These are phyloP conservation scores for Cyclotella cryptica DNA, from an alignment of 108 stramenopile species.

Conservation along the genomic window DNA sequence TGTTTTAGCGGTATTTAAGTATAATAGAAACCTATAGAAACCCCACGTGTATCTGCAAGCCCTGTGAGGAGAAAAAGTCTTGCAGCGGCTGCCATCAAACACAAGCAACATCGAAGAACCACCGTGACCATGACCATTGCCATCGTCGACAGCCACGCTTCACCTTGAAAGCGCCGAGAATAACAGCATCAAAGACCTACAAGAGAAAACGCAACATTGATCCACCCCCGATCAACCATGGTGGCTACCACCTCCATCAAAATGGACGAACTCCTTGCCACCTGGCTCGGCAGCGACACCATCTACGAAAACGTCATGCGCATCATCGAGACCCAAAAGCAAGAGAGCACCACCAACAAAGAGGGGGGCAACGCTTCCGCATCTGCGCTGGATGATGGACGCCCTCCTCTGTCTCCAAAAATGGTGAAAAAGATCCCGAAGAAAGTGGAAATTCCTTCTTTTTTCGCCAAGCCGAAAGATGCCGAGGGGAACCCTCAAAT, in stretches of 20 bases:
- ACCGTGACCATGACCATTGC: too few species aligned
- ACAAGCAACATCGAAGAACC: too few species aligned
- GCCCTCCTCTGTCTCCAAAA: slow-evolving; percentile 55
- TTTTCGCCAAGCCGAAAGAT: slow-evolving; percentile 4
- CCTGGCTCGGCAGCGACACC: slow-evolving; percentile 77
- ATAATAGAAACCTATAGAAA: too few species aligned
- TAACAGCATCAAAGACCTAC: too few species aligned
- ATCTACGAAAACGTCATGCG: slow-evolving; percentile 77
- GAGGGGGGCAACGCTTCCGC: slow-evolving; percentile 19
- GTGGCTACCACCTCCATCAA: slow-evolving; percentile 70
- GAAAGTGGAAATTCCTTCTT: slow-evolving; percentile 38
- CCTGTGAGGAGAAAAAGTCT: too few species aligned
- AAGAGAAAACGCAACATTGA: too few species aligned
- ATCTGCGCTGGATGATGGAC: slow-evolving; percentile 39
- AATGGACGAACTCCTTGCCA: slow-evolving; percentile 86
- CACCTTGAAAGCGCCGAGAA: too few species aligned
- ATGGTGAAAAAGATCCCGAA: slow-evolving; percentile 33
- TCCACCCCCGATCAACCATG: slow-evolving; percentile 52
- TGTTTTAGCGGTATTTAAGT: too few species aligned
- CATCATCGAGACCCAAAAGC: slow-evolving; percentile 70
- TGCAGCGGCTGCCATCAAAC: too few species aligned
- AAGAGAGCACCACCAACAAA: slow-evolving; percentile 10
- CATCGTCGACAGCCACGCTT: too few species aligned
- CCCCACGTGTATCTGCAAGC: too few species aligned
- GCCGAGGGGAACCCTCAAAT: slow-evolving; percentile 23